Percentiles rank a stretch among this genome's conserved stretches.
Evolutionary conservation across 2,329 filamentous ascomycete species (phyloP).

Genomic region (Hypoxylon sp.): DNA sequence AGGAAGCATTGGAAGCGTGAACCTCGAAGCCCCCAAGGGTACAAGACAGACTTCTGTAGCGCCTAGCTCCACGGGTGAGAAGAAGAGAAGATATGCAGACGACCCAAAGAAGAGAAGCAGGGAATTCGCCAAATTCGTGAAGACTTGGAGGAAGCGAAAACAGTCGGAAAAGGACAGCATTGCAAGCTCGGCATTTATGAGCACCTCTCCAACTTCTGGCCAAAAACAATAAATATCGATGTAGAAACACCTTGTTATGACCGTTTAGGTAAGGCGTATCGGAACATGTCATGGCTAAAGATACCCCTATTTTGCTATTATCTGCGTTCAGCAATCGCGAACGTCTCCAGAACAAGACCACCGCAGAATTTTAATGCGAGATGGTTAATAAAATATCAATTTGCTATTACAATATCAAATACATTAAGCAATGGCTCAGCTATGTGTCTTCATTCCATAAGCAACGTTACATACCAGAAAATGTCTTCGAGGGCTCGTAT

Average conservation of each 20-base stretch:
- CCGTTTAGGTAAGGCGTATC: constrained; percentile 6
- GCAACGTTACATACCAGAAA: not conserved
- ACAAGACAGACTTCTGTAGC: constrained; percentile 16
- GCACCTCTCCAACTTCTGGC: constrained; percentile 44
- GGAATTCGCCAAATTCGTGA: constrained; percentile 26
- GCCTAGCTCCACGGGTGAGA: constrained; percentile 24
- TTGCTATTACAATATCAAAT: not conserved
- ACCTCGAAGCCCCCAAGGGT: constrained; percentile 15
- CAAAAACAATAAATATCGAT: constrained; percentile 35
- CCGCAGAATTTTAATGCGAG: constrained; percentile 5
- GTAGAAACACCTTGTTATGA: not conserved
- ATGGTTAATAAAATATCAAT: constrained; percentile 13
- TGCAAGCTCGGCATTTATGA: constrained; percentile 38
- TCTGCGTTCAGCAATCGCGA: not conserved
- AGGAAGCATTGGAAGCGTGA: constrained; percentile 15
- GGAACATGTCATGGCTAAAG: constrained; percentile 14
- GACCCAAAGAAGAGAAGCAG: constrained; percentile 29
- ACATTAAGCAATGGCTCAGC: not conserved
- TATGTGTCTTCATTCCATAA: not conserved
- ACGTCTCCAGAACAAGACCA: not conserved
- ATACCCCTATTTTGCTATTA: constrained; percentile 29
- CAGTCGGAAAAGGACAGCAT: constrained; percentile 32
- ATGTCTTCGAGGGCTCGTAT: not conserved
- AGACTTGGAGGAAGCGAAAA: constrained; percentile 6
- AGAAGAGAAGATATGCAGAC: constrained; percentile 29